Evolutionary conservation across 805 yeast genomes (phyloP), one percentile per base, ranked within the genome.

Genomic region (Yarrowia sp.): DNA sequence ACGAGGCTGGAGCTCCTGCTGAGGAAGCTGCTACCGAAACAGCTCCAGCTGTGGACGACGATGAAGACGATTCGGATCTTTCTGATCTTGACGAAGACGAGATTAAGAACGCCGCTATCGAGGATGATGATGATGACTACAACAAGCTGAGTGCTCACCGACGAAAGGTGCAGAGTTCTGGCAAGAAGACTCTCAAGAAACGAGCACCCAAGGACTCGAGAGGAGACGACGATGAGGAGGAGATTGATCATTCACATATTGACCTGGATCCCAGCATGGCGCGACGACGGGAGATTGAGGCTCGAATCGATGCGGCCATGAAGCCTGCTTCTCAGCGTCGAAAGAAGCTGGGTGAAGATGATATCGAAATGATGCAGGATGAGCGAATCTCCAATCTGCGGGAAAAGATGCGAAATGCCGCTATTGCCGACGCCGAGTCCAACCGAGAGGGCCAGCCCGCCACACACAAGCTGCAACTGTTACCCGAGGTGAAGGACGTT

Each of bases 341-440:
- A 66, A 85, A 82, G 71, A 81, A 82, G 75, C 85, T 88, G 56
- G 93, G 89, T 71, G 98, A 95, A 70, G 96, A 91, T 72, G 99
- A 95, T 77, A 78, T 95, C 69, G 98, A 96, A 74, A 87, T 91
- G 72, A 88, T 90, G 87, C 96, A 92, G 74, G 99, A 95, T 80
- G 98, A 92, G 73, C 83, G 84, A 67, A 90, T 95, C 68, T 85
- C 90, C 62, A 82, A 82, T 67, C 81, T 95, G 69, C 90, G 96
- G 69, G 92, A 88, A 70, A 85, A 85, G 75, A 95, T 95, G 99
- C 89, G 92, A 71, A 83, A 85, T 70, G 83, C 85, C 30, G 89
- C 88, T 1, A 73, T 81, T 66, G 80, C 79, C 54, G 82, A 79
- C 62, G 81, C 80, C 12, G 86, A 83, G 66, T 77, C 81, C 67